phyloP scores from a whole-genome alignment of 1,284 basidiomycete genomes.

The Bjerkandera adusta region DNA sequence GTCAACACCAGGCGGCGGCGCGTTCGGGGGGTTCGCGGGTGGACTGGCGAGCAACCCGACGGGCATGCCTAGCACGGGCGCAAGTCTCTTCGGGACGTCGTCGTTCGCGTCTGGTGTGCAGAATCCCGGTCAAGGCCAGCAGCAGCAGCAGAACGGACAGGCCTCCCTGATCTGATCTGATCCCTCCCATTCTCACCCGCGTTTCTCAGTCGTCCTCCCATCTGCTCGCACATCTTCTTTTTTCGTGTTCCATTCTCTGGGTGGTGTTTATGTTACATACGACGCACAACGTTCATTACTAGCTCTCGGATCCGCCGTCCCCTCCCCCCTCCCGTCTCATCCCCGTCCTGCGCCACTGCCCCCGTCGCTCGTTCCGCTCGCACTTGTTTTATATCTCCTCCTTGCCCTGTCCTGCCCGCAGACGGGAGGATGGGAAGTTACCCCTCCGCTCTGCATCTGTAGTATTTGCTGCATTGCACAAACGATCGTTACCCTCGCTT shows the following conservation, averaged over 20 bases:
- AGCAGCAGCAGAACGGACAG: slow-evolving; percentile 9
- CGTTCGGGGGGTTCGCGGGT: slow-evolving; percentile 1
- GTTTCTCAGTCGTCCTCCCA: not conserved
- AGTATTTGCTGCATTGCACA: too few species aligned
- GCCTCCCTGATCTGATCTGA: slow-evolving; percentile 5
- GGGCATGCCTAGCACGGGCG: not conserved
- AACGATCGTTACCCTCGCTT: too few species aligned
- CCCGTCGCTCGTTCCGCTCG: too few species aligned
- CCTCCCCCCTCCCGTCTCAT: too few species aligned
- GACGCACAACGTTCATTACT: too few species aligned
- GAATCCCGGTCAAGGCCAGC: not conserved
- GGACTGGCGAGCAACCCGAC: slow-evolving; percentile 4
- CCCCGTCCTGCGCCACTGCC: too few species aligned
- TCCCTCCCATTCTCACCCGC: not conserved
- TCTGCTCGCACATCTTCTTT: not conserved
- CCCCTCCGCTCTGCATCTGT: too few species aligned
- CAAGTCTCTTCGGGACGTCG: slow-evolving; percentile 2
- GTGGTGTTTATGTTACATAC: not conserved
- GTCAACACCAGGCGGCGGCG: not conserved
- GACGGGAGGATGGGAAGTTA: too few species aligned
- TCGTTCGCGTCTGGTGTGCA: not conserved
- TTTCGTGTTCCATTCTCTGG: not conserved
- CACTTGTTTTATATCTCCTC: too few species aligned
- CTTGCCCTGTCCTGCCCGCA: too few species aligned
- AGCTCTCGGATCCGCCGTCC: too few species aligned